Percentiles rank a stretch among this genome's conserved stretches.
Conservation (phyloP, 805 yeast genomes). For the Naumovozyma castellii region DNA sequence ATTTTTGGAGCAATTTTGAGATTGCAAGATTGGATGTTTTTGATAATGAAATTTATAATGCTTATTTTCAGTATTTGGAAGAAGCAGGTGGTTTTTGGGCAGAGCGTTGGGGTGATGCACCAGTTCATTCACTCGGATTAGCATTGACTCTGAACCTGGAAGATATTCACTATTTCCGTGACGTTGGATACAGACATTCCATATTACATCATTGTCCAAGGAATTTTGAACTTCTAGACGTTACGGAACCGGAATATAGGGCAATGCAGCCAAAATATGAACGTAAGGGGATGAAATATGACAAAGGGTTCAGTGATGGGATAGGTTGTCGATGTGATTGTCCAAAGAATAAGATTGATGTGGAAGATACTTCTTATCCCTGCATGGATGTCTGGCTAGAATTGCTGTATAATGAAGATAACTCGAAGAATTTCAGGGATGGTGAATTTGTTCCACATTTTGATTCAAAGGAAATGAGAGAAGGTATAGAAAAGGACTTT, state of each 20-base stretch:
- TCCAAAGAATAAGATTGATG: constrained; percentile 42
- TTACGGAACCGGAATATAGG: constrained; percentile 46
- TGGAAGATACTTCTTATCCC: constrained; percentile 44
- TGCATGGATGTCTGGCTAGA: constrained; percentile 49
- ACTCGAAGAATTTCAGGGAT: constrained; percentile 4
- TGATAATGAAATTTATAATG: constrained; percentile 51
- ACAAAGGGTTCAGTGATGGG: constrained; percentile 35
- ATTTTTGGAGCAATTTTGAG: constrained; percentile 91
- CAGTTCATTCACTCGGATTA: constrained; percentile 80
- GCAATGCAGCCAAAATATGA: constrained; percentile 21
- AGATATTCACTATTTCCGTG: constrained; percentile 84
- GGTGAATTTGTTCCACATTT: constrained; percentile 7
- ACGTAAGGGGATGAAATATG: constrained; percentile 26
- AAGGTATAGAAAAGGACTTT: constrained; percentile 2
- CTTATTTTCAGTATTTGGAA: constrained; percentile 63
- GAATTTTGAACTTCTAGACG: constrained; percentile 64
- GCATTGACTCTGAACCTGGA: constrained; percentile 60
- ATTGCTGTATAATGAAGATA: constrained; percentile 11
- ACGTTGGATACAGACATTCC: constrained; percentile 82
- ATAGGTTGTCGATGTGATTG: constrained; percentile 86
- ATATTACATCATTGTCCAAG: constrained; percentile 77
- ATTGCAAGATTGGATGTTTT: constrained; percentile 78
- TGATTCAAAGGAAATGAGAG: constrained; percentile 2
- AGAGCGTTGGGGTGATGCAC: constrained; percentile 98
- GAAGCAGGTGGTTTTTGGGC: constrained; percentile 70